Percentiles rank a stretch among this genome's conserved stretches.
phyloP scores from a whole-genome alignment of 2,329 filamentous ascomycete species.

The Claviceps spartinae region DNA sequence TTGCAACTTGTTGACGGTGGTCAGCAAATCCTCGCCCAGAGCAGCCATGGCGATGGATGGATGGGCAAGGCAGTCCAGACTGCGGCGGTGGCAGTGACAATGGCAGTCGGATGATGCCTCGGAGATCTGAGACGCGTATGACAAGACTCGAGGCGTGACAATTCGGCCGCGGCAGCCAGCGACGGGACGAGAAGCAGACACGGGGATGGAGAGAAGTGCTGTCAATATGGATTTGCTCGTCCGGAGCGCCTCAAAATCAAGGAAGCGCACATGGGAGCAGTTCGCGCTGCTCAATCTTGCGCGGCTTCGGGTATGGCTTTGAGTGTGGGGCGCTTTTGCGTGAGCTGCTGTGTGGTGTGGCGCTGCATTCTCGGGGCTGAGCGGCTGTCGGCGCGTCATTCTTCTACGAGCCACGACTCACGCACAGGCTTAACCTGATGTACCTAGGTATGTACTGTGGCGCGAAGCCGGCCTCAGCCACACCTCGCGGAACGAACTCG shows the following conservation, averaged over 20 bases:
- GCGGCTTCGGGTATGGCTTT: neutral
- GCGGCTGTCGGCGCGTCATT: neutral
- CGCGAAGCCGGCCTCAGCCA: neutral
- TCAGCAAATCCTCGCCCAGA: conserved; percentile 88
- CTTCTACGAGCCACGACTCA: neutral
- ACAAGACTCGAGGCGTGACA: neutral
- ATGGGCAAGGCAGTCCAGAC: conserved; percentile 1
- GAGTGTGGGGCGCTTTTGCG: neutral
- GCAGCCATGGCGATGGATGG: conserved; percentile 57
- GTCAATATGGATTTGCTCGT: conserved; percentile 5
- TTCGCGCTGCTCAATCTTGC: neutral
- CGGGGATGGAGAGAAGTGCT: conserved; percentile 2
- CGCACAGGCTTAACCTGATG: no score
- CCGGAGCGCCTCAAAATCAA: conserved; percentile 1
- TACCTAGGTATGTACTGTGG: neutral
- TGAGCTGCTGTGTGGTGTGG: neutral
- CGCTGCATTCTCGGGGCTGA: neutral
- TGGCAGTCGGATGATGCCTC: neutral
- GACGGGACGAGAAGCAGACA: conserved; percentile 1
- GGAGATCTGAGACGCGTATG: neutral
- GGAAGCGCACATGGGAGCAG: conserved; percentile 1
- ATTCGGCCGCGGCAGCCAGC: conserved; percentile 1
- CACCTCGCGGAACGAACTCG: neutral
- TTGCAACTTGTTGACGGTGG: conserved; percentile 95
- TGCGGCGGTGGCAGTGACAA: neutral